These are phyloP conservation scores for Cladosporium phlei DNA, from an alignment of 2,329 filamentous ascomycete genomes.

Conservation along the genomic window DNA sequence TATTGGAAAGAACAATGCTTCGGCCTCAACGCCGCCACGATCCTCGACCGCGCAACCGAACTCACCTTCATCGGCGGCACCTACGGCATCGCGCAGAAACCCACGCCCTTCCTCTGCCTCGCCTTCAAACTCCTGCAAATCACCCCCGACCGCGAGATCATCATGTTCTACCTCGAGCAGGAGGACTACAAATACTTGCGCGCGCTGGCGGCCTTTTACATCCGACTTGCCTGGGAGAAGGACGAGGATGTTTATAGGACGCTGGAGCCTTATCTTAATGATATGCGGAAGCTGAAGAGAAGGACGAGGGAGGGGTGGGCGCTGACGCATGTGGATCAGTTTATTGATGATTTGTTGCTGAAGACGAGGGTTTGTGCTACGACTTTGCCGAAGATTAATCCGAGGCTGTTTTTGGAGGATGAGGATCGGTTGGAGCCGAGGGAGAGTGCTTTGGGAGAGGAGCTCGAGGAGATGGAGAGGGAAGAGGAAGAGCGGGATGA, in stretches of 20 bases:
- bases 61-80: conserved; percentile 83
- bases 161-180: conserved; percentile 73
- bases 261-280: conserved; percentile 77
- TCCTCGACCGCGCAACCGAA: conserved; percentile 85
- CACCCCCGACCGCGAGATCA: conserved; percentile 69
- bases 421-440: conserved; percentile 80
- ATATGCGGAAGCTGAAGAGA: conserved; percentile 76
- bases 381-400: conserved; percentile 85
- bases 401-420: conserved; percentile 78
- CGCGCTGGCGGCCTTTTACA: conserved; percentile 85
- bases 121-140: conserved; percentile 93
- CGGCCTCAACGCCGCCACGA: conserved; percentile 73
- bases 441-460: conserved; percentile 74
- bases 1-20: conserved; percentile 99
- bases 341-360: conserved; percentile 83
- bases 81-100: conserved; percentile 76
- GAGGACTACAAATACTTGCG: conserved; percentile 74
- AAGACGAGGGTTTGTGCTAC: conserved; percentile 90
- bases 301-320: conserved; percentile 68
- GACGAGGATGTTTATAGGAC: conserved; percentile 75
- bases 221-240: conserved; percentile 78
- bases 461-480: conserved; percentile 65
- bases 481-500: conserved; percentile 33
- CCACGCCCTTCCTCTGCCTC: conserved; percentile 87
- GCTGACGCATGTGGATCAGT: conserved; percentile 82